These are phyloP conservation scores for Phaffia australis DNA, from an alignment of 768 basidiomycete genomes.

Conservation along the genomic window DNA sequence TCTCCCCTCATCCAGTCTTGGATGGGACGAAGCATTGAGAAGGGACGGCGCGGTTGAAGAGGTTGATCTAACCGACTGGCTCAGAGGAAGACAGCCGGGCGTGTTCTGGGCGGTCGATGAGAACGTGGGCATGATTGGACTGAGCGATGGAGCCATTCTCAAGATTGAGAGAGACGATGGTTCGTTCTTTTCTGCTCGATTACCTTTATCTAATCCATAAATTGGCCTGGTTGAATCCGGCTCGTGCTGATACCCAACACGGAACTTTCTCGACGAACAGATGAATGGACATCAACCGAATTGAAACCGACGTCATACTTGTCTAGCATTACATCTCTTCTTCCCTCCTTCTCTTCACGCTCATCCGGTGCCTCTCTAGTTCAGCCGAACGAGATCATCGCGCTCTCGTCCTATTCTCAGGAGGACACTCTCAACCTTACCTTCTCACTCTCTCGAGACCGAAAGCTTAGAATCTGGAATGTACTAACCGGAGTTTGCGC, in stretches of 20 bases:
- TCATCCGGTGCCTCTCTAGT: constrained; percentile 41
- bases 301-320: constrained; percentile 23
- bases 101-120: constrained; percentile 37
- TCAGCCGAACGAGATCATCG: constrained; percentile 53
- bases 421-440: constrained; percentile 62
- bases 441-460: constrained; percentile 80
- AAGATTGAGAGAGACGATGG: constrained; percentile 26
- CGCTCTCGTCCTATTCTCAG: constrained; percentile 61
- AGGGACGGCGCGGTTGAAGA: constrained; percentile 36
- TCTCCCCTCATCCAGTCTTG: constrained; percentile 42
- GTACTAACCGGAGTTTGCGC: constrained; percentile 28
- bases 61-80: constrained; percentile 55
- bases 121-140: constrained; percentile 28
- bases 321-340: constrained; percentile 26
- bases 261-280: background rate
- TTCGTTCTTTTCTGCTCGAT: constrained; percentile 6
- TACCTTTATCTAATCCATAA: constrained; percentile 1
- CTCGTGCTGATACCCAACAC: background rate
- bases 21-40: constrained; percentile 8
- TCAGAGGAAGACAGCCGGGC: constrained; percentile 37
- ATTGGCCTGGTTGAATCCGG: constrained; percentile 24
- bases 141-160: constrained; percentile 26
- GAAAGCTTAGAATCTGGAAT: constrained; percentile 75
- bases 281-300: constrained; percentile 12
- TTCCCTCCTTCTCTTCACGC: constrained; percentile 32